Percentiles rank a stretch among this genome's conserved stretches.
phyloP scores from a whole-genome alignment of 192 early-diverging fungal species.

The Backusella australiensis region DNA sequence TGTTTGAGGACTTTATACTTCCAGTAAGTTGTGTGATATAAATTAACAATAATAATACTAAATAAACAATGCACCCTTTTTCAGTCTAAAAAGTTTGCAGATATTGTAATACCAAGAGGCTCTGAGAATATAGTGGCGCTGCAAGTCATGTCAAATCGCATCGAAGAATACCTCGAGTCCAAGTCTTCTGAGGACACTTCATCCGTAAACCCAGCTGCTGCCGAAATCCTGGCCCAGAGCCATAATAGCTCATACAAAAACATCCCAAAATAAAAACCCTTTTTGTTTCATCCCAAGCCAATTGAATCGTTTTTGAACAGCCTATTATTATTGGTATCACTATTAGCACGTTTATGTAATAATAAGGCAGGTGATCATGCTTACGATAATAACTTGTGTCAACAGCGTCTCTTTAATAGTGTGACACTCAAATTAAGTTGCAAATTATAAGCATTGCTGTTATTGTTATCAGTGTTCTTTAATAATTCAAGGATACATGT shows the following conservation, averaged over 20 bases:
- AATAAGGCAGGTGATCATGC: no score
- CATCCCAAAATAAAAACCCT: constrained; percentile 8
- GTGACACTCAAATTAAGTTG: no score
- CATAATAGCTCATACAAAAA: constrained; percentile 12
- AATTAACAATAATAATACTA: no score
- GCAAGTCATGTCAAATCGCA: constrained; percentile 57
- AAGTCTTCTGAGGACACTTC: background rate
- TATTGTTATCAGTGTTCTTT: no score
- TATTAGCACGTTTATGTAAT: no score
- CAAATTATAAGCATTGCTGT: no score
- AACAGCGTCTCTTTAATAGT: no score
- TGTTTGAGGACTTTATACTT: constrained; percentile 86
- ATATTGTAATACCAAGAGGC: constrained; percentile 73
- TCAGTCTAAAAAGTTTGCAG: constrained; percentile 71
- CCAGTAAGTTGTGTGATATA: constrained; percentile 44
- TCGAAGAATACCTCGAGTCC: constrained; percentile 15
- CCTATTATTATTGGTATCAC: no score
- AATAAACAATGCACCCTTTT: background rate
- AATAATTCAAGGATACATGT: no score
- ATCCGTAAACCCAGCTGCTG: background rate
- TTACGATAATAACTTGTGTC: no score
- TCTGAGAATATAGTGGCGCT: constrained; percentile 61
- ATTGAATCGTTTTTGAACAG: background rate
- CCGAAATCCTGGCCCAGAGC: constrained; percentile 5
- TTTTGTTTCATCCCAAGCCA: background rate